phyloP scores from a whole-genome alignment of 140 eudicot species.

The Oenanthe javanica region DNA sequence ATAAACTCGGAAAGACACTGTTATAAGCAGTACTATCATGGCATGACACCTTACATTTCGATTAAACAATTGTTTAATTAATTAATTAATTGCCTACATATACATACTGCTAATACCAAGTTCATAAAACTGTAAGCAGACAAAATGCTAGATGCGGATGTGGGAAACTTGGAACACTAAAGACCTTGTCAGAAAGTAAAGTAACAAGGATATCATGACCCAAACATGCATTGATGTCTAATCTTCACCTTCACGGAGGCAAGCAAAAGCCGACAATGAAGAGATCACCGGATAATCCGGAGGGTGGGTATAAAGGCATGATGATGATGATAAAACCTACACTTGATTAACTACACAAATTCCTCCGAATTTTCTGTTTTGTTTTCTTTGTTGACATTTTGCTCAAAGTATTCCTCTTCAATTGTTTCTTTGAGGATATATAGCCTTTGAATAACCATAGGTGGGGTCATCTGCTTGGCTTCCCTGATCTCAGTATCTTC shows the following conservation, averaged over 20 bases:
- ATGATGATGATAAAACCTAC: slow-evolving; percentile 11
- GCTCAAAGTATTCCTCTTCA: slow-evolving; percentile 82
- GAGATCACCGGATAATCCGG: neutral
- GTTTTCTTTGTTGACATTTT: slow-evolving; percentile 22
- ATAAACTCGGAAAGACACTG: neutral
- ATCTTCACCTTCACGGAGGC: neutral
- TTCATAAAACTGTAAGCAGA: neutral
- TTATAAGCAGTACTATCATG: neutral
- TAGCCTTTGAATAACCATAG: slow-evolving; percentile 84
- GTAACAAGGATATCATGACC: neutral
- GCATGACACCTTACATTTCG: neutral
- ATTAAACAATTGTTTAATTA: neutral
- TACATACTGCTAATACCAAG: neutral
- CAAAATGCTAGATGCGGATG: neutral
- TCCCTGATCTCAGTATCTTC: slow-evolving; percentile 84
- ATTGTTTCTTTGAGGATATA: slow-evolving; percentile 78
- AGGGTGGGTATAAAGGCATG: neutral
- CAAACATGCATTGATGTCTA: neutral
- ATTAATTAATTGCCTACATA: neutral
- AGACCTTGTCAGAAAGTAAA: neutral
- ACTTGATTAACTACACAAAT: slow-evolving; percentile 18
- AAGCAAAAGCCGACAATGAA: neutral
- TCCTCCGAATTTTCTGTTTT: slow-evolving; percentile 19
- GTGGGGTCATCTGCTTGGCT: slow-evolving; percentile 68
- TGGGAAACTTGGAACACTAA: neutral